Conservation (phyloP, 805 yeast genomes). For the Starmerella bacillaris region DNA sequence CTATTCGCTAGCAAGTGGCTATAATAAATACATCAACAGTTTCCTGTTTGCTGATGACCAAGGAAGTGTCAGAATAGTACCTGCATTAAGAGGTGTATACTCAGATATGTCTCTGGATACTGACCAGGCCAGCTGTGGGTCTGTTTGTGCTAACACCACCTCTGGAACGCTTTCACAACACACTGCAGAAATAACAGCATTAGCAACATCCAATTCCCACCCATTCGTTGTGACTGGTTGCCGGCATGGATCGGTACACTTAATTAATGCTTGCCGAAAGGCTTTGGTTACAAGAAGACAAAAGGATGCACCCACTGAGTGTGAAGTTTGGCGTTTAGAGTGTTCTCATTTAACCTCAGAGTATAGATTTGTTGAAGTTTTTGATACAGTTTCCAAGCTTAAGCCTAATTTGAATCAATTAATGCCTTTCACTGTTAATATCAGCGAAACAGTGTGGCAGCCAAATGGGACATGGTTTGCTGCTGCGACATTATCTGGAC, state of each 20-base stretch:
- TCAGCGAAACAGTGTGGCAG: slow-evolving; percentile 42
- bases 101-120: slow-evolving; percentile 1
- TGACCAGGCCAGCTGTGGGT: too few species aligned
- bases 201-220: slow-evolving; percentile 29
- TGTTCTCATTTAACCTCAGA: slow-evolving; percentile 25
- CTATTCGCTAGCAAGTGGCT: slow-evolving; percentile 12
- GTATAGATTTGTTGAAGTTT: slow-evolving; percentile 28
- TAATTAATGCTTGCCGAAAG: slow-evolving; percentile 26
- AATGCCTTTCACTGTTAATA: slow-evolving; percentile 20
- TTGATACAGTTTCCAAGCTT: slow-evolving; percentile 16
- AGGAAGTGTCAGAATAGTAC: slow-evolving; percentile 23
- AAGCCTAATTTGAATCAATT: neutral
- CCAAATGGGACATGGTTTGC: slow-evolving; percentile 38
- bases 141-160: slow-evolving; percentile 17
- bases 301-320: slow-evolving; percentile 15
- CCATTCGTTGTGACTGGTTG: slow-evolving; percentile 34
- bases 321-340: slow-evolving; percentile 23
- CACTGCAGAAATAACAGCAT: slow-evolving; percentile 26
- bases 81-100: slow-evolving; percentile 12
- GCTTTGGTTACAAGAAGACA: slow-evolving; percentile 17
- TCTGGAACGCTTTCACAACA: slow-evolving; percentile 25
- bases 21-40: slow-evolving; percentile 18
- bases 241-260: slow-evolving; percentile 31
- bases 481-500: slow-evolving; percentile 35
- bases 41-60: slow-evolving; percentile 29